Percentiles rank a stretch among this genome's conserved stretches.
These are phyloP conservation scores for Medicago truncatula DNA, from an alignment of 306 rosid species.

Conservation along the genomic window MtrunA17r5.0-ANR NC_053049.1:5468501-5469000, in stretches of 20 bases:
- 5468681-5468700: constrained; percentile 19
- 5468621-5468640: constrained; percentile 89
- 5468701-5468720: constrained; percentile 35
- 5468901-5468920: constrained; percentile 39
- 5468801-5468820: neutral
- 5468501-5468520: constrained; percentile 5
- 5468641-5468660: constrained; percentile 94
- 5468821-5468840: neutral
- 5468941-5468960: constrained; percentile 87
- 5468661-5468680: constrained; percentile 88
- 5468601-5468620: constrained; percentile 99
- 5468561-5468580: constrained; percentile 54
- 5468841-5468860: too few species aligned
- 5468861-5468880: neutral
- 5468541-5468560: constrained; percentile 30
- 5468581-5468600: constrained; percentile 93
- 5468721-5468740: neutral
- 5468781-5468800: constrained; percentile 16
- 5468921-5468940: constrained; percentile 52
- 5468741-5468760: constrained; percentile 25
- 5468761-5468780: neutral
- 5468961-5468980: constrained; percentile 77
- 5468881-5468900: constrained; percentile 6
- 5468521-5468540: constrained; percentile 6
- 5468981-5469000: constrained; percentile 86